phyloP scores from a whole-genome alignment of 2,329 filamentous ascomycete species.

The Juglanconis sp. region DNA sequence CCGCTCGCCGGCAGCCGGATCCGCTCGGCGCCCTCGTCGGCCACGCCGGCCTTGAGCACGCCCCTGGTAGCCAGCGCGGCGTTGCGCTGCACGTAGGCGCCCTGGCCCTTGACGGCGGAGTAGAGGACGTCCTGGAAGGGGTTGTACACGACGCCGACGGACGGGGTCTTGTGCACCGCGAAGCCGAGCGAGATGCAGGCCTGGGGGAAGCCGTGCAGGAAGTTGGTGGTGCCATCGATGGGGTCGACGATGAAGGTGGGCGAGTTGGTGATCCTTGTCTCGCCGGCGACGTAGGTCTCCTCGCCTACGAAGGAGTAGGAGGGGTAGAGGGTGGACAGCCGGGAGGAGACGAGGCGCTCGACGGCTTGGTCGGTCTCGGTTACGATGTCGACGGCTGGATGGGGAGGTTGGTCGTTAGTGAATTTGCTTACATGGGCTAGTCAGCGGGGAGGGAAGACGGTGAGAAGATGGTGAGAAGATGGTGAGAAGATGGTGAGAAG shows the following conservation, averaged over 20 bases:
- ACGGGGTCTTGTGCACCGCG: constrained; percentile 57
- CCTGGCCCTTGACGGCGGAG: constrained; percentile 65
- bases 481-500: too few relatives aligned
- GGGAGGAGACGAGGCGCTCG: constrained; percentile 57
- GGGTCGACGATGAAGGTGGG: constrained; percentile 81
- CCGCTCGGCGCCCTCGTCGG: constrained; percentile 10
- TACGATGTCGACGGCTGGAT: constrained; percentile 62
- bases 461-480: too few relatives aligned
- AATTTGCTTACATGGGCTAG: not conserved
- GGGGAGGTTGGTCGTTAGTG: not conserved
- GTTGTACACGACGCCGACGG: constrained; percentile 76
- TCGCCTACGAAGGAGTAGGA: constrained; percentile 66
- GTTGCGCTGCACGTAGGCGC: constrained; percentile 55
- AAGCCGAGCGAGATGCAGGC: constrained; percentile 77
- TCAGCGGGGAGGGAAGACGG: not conserved
- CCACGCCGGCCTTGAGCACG: constrained; percentile 16
- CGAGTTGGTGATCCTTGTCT: constrained; percentile 54
- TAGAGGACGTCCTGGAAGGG: constrained; percentile 69
- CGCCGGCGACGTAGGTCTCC: constrained; percentile 70
- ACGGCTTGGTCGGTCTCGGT: constrained; percentile 67
- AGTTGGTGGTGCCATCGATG: constrained; percentile 81
- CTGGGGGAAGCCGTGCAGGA: constrained; percentile 71
- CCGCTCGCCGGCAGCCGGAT: constrained; percentile 36
- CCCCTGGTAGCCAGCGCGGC: constrained; percentile 37
- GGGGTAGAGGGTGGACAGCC: constrained; percentile 52